Conservation (phyloP, 768 basidiomycete species). For the Holtermanniella nyarrowii region DNA sequence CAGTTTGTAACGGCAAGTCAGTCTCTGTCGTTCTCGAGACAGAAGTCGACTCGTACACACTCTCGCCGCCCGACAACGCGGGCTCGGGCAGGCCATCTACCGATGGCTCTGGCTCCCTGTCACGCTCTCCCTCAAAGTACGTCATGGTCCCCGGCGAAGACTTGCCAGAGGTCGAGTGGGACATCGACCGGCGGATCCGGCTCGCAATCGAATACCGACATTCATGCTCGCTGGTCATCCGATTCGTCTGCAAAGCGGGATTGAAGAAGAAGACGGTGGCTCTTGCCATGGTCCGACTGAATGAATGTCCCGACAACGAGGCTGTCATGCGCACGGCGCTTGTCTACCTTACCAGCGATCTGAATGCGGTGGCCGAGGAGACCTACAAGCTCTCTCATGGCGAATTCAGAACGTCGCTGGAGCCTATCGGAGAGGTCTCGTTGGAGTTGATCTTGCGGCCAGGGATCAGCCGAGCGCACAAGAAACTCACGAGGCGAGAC, state of each 20-base stretch:
- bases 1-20: slow-evolving; percentile 8
- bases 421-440: slow-evolving; percentile 12
- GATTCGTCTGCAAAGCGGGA: slow-evolving; percentile 18
- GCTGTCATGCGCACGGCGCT: slow-evolving; percentile 15
- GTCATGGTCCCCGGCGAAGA: not conserved
- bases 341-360: slow-evolving; percentile 23
- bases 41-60: slow-evolving; percentile 22
- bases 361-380: slow-evolving; percentile 22
- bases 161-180: slow-evolving; percentile 21
- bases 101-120: not conserved
- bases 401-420: not conserved
- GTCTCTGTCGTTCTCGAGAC: slow-evolving; percentile 29
- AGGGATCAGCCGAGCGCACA: slow-evolving; percentile 30
- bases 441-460: slow-evolving; percentile 21
- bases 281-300: slow-evolving; percentile 24
- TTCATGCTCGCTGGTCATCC: slow-evolving; percentile 35
- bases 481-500: slow-evolving; percentile 30
- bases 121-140: not conserved
- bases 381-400: slow-evolving; percentile 1
- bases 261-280: slow-evolving; percentile 34
- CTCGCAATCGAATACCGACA: slow-evolving; percentile 39
- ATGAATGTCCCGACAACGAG: slow-evolving; percentile 22
- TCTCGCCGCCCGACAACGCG: slow-evolving; percentile 2
- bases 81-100: not conserved
- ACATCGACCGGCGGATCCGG: slow-evolving; percentile 15